These are phyloP conservation scores for Nakazawaea ishiwadae DNA, from an alignment of 805 yeast genomes.

Conservation along the genomic window DNA sequence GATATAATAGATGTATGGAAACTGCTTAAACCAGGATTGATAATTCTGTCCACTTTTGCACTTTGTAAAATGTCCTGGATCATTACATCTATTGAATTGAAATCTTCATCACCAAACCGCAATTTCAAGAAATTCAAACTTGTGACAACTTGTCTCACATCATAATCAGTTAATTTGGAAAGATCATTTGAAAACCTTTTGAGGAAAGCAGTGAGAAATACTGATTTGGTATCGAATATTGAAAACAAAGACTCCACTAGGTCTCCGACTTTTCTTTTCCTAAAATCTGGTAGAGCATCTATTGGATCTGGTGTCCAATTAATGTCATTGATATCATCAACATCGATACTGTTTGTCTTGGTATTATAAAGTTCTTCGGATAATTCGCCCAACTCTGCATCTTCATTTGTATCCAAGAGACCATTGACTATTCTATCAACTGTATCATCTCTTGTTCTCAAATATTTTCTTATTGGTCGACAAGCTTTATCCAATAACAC, in stretches of 20 bases:
- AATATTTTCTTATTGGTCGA: constrained; percentile 66
- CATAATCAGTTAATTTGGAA: constrained; percentile 36
- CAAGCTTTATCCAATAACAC: constrained; percentile 75
- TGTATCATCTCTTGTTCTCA: constrained; percentile 72
- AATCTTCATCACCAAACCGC: constrained; percentile 62
- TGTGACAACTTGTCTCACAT: constrained; percentile 32
- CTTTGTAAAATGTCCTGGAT: constrained; percentile 64
- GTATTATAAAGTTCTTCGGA: constrained; percentile 44
- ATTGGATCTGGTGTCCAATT: constrained; percentile 84
- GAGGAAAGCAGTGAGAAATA: constrained; percentile 62
- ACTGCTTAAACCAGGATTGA: constrained; percentile 24
- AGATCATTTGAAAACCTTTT: constrained; percentile 54
- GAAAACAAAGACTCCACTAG: constrained; percentile 68
- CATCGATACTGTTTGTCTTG: constrained; percentile 21
- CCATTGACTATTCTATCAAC: constrained; percentile 68
- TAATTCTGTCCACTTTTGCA: constrained; percentile 33
- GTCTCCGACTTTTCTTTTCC: constrained; percentile 55
- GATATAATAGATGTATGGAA: constrained; percentile 66
- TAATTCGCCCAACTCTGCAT: constrained; percentile 46
- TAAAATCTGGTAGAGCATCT: constrained; percentile 86
- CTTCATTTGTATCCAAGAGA: constrained; percentile 42
- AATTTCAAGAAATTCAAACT: constrained; percentile 52
- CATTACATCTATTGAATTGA: constrained; percentile 80
- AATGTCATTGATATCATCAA: constrained; percentile 41
- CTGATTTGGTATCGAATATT: constrained; percentile 64